phyloP scores from a whole-genome alignment of 2,329 filamentous ascomycete species.

The Fusarium chuoi region DNA sequence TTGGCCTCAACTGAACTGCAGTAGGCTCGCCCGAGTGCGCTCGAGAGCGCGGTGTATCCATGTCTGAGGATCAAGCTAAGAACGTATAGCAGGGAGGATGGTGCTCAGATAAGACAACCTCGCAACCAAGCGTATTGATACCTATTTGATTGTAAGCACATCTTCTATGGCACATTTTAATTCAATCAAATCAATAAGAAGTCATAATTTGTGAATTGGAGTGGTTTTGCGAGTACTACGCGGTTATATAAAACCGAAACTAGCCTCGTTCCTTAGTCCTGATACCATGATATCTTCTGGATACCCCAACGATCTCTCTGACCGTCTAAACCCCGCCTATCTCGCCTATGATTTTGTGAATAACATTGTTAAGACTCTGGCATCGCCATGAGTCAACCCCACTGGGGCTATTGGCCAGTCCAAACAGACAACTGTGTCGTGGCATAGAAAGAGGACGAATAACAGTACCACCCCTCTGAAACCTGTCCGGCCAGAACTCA shows the following conservation, averaged over 20 bases:
- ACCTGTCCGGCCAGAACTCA: conserved; percentile 26
- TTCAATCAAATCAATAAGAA: neutral
- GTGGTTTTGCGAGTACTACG: conserved; percentile 31
- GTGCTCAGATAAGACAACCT: neutral
- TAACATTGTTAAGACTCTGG: conserved; percentile 25
- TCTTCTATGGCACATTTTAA: neutral
- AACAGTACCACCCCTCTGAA: conserved; percentile 23
- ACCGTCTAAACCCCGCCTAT: neutral
- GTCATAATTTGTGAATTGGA: conserved; percentile 38
- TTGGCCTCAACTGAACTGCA: neutral
- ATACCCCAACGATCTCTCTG: conserved; percentile 23
- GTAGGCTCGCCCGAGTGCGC: neutral
- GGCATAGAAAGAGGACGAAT: conserved; percentile 22
- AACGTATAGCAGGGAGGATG: neutral
- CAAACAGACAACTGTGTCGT: conserved; percentile 27
- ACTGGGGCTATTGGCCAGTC: conserved; percentile 27
- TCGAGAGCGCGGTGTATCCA: neutral
- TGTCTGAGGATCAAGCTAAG: neutral
- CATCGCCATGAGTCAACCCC: conserved; percentile 30
- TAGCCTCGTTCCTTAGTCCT: conserved; percentile 4
- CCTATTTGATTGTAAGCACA: neutral
- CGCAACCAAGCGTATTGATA: neutral
- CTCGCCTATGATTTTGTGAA: conserved; percentile 20
- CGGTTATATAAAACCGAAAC: conserved; percentile 2
- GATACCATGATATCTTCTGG: conserved; percentile 7